Evolutionary conservation across 2,329 filamentous ascomycete species (phyloP).

Genomic region (Aurifilum marmelostoma): DNA sequence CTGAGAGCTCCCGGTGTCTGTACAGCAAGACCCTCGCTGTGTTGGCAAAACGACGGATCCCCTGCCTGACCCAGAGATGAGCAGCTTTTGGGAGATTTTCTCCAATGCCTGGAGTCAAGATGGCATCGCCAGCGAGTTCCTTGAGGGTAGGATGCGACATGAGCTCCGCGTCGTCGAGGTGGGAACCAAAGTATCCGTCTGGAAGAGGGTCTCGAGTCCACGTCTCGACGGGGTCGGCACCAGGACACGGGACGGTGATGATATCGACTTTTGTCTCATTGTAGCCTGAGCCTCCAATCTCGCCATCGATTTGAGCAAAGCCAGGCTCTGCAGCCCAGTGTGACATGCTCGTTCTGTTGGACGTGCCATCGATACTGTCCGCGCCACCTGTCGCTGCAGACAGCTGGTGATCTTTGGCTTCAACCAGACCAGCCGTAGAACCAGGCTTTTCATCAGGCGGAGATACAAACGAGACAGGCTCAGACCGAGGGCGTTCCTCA

Average conservation of each 20-base stretch:
- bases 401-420: conserved; percentile 15
- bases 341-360: conserved; percentile 35
- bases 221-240: conserved; percentile 55
- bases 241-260: conserved; percentile 57
- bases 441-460: conserved; percentile 8
- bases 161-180: conserved; percentile 34
- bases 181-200: conserved; percentile 50
- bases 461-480: conserved; percentile 19
- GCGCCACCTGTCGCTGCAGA: conserved; percentile 12
- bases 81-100: conserved; percentile 38
- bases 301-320: conserved; percentile 48
- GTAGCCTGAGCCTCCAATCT: conserved; percentile 47
- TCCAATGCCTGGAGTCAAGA: conserved; percentile 40
- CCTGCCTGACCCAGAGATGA: conserved; percentile 57
- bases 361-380: conserved; percentile 31
- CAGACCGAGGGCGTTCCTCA: conserved; percentile 21
- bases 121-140: conserved; percentile 37
- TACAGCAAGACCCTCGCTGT: conserved; percentile 56
- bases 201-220: conserved; percentile 56
- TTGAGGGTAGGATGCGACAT: conserved; percentile 37
- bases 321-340: conserved; percentile 42
- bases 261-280: conserved; percentile 60
- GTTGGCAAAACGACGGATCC: conserved; percentile 52
- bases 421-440: conserved; percentile 9
- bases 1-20: conserved; percentile 48